Evolutionary conservation across 768 basidiomycete species (phyloP).

Genomic region (Inosperma sp.): DNA sequence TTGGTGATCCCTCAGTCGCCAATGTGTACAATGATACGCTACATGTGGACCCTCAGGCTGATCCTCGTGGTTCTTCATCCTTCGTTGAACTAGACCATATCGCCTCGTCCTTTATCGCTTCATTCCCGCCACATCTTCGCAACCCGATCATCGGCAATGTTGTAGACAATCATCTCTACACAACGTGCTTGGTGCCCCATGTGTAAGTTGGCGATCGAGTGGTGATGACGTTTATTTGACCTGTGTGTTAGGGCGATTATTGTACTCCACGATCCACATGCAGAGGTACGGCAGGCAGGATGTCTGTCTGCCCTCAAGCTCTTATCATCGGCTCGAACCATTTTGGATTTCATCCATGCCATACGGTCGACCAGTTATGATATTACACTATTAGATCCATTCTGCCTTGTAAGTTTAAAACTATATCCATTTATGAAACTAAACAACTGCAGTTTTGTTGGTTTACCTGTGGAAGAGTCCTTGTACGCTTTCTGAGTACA

Average conservation of each 20-base stretch:
- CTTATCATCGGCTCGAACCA: constrained; percentile 58
- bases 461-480: constrained; percentile 63
- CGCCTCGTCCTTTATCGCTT: constrained; percentile 52
- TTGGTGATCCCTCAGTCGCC: constrained; percentile 50
- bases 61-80: constrained; percentile 55
- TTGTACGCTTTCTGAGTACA: constrained; percentile 62
- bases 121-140: constrained; percentile 52
- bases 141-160: constrained; percentile 53
- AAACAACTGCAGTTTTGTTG: constrained; percentile 49
- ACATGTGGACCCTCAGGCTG: constrained; percentile 43
- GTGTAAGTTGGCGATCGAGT: constrained; percentile 28
- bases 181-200: constrained; percentile 40
- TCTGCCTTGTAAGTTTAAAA: constrained; percentile 50
- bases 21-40: constrained; percentile 35
- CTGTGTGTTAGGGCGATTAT: constrained; percentile 50
- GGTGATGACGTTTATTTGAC: constrained; percentile 5
- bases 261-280: constrained; percentile 73
- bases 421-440: background rate
- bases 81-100: constrained; percentile 61
- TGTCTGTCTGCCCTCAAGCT: constrained; percentile 70
- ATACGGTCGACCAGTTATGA: constrained; percentile 71
- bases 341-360: constrained; percentile 62
- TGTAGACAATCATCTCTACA: constrained; percentile 57
- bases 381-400: constrained; percentile 63
- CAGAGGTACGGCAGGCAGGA: constrained; percentile 49